Percentiles rank a stretch among this genome's conserved stretches.
phyloP scores from a whole-genome alignment of 331 rosid genomes.

The Spiraea crenata region DNA sequence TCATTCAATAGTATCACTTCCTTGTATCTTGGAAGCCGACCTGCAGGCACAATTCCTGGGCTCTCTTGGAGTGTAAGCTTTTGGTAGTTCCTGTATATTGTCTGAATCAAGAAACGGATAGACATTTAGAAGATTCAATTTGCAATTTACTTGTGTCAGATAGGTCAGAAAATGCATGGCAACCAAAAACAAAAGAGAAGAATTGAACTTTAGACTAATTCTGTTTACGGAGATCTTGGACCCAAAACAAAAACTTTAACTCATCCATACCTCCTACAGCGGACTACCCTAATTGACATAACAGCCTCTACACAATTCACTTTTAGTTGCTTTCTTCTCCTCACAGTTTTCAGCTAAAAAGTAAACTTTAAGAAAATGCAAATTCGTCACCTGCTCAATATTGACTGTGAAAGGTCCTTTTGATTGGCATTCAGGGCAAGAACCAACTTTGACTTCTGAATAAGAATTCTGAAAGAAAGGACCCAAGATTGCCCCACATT shows the following conservation, averaged over 20 bases:
- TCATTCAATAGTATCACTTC: constrained; percentile 92
- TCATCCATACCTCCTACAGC: background rate
- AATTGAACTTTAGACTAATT: background rate
- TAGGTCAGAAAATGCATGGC: background rate
- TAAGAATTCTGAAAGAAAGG: constrained; percentile 93
- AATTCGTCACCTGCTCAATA: constrained; percentile 71
- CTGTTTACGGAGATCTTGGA: background rate
- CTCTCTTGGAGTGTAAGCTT: constrained; percentile 96
- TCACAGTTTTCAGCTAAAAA: background rate
- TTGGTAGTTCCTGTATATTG: constrained; percentile 88
- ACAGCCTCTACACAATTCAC: background rate
- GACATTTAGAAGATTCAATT: background rate
- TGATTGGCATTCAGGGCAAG: constrained; percentile 96
- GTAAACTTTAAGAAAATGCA: background rate
- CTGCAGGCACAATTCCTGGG: constrained; percentile 98
- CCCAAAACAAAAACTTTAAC: background rate
- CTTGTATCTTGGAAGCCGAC: constrained; percentile 96
- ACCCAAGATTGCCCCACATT: constrained; percentile 83
- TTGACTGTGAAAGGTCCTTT: constrained; percentile 90
- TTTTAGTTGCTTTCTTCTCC: background rate
- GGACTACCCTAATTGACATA: constrained; percentile 2
- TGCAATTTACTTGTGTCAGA: background rate
- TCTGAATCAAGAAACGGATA: constrained; percentile 47
- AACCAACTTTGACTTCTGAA: constrained; percentile 94
- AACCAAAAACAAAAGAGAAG: background rate